A percentile compares a stretch with the other conserved stretches of the same genome.
phyloP scores from a whole-genome alignment of 164 flowering plant species.

The Stephania japonica region DNA sequence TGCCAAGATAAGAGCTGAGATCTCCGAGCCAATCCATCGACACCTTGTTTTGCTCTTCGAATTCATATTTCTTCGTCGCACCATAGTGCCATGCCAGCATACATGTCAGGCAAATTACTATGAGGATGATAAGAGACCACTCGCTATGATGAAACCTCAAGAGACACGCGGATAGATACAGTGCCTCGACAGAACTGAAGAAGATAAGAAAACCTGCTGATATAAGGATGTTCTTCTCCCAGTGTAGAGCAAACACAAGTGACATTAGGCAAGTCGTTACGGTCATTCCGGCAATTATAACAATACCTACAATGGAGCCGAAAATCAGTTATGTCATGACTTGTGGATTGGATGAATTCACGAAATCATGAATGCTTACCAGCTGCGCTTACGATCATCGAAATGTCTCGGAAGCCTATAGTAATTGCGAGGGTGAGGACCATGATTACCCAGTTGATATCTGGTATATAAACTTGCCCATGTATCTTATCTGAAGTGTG shows the following conservation, averaged over 20 bases:
- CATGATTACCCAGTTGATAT: conserved; percentile 64
- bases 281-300: conserved; percentile 44
- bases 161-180: conserved; percentile 45
- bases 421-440: conserved; percentile 34
- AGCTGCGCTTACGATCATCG: conserved; percentile 45
- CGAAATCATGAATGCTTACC: conserved; percentile 30
- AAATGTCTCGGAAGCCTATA: conserved; percentile 39
- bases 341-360: background rate
- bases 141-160: conserved; percentile 42
- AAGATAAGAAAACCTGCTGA: conserved; percentile 35
- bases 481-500: conserved; percentile 52
- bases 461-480: conserved; percentile 70
- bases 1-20: conserved; percentile 49
- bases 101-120: conserved; percentile 24
- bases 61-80: conserved; percentile 48
- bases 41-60: conserved; percentile 59
- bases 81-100: conserved; percentile 72
- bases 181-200: conserved; percentile 50
- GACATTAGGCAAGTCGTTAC: conserved; percentile 60
- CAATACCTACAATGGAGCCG: conserved; percentile 36
- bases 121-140: conserved; percentile 40
- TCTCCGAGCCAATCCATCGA: conserved; percentile 51
- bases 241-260: conserved; percentile 37
- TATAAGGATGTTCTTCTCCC: conserved; percentile 35
- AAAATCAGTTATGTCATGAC: background rate